Base-by-base conservation (phyloP, 1,284 basidiomycete species). In the Apiotrichum veenhuisii region DNA sequence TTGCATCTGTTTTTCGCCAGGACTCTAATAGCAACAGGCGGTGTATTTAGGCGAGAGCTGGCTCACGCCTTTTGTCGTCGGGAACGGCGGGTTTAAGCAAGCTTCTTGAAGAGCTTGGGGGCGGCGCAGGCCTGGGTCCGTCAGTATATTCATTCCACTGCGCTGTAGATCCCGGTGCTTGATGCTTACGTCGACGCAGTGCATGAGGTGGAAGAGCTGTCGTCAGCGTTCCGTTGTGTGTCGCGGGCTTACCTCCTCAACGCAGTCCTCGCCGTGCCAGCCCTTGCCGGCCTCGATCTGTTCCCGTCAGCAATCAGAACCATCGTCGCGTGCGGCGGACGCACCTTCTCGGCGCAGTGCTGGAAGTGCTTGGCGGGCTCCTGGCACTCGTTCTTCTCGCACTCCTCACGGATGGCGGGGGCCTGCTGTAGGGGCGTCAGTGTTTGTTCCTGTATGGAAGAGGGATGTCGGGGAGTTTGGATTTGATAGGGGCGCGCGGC, bases 211-310 rank as follows among this genome's bases (percentile, higher is more conserved):
- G 75, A 76, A 77, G 52, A 77, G 69, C 56, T 64, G 55, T 2
- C 10, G 59, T 61, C 33, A 57, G 55, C 43, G 12, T 3, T 37
- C 2, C 23, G 10, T 25, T 37, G 8, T 20, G n/a, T 12, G n/a
- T 41, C 8, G 40, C 9, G 11, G 50, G 57, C 55, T 50, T 68
- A 88, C 86, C 82, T 94, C 91, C 79, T 92, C 91, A 50, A 93
- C 88, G 73, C 91, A 94, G 73, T 91, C 89, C 81, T 94, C 91
- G 63, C 84, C 84, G 73, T 89, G 85, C 83, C 84, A 90, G 47
- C 89, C 90, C 70, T 92, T 74, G 41, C 91, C 91, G 33, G 79
- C 81, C 60, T 85, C 79, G 51, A 76, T 63, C 62, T 64, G 44
- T 10, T 10, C 17, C 8, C n/a, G 46, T 54, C 40, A 55, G 50